A percentile compares a stretch with the other conserved stretches of the same genome.
phyloP scores from a whole-genome alignment of 345 rosid genomes.

The Brassica rapa region DNA sequence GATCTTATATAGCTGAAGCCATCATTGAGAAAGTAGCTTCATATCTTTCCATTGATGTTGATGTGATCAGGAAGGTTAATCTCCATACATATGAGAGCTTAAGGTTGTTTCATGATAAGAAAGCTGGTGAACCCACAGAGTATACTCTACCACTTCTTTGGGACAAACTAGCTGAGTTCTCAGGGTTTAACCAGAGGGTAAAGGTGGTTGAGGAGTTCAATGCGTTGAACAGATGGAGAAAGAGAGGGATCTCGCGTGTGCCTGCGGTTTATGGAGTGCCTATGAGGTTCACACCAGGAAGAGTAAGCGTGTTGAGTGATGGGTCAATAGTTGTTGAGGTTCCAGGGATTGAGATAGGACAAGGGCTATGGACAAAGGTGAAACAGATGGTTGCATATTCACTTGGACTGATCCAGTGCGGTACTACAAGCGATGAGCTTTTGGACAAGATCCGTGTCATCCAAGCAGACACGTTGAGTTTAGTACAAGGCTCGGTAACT shows the following conservation, averaged over 20 bases:
- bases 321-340: conserved; percentile 92
- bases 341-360: conserved; percentile 89
- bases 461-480: conserved; percentile 73
- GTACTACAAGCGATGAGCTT: conserved; percentile 50
- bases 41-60: conserved; percentile 66
- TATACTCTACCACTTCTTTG: conserved; percentile 73
- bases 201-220: conserved; percentile 61
- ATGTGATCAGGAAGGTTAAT: conserved; percentile 64
- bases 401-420: conserved; percentile 58
- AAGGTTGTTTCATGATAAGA: conserved; percentile 43
- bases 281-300: conserved; percentile 63
- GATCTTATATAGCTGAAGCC: conserved; percentile 74
- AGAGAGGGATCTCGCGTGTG: conserved; percentile 81
- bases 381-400: conserved; percentile 60
- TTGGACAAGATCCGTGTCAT: conserved; percentile 67
- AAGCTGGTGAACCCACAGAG: conserved; percentile 61
- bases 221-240: conserved; percentile 54
- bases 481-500: conserved; percentile 77
- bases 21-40: conserved; percentile 85
- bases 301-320: conserved; percentile 75
- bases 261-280: conserved; percentile 56
- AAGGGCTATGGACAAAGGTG: conserved; percentile 66
- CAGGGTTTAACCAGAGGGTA: conserved; percentile 50
- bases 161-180: conserved; percentile 59
- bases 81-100: conserved; percentile 69